A percentile compares a stretch with the other conserved stretches of the same genome.
phyloP scores from a whole-genome alignment of 2,329 filamentous ascomycete species.

The Annulohypoxylon truncatum region DNA sequence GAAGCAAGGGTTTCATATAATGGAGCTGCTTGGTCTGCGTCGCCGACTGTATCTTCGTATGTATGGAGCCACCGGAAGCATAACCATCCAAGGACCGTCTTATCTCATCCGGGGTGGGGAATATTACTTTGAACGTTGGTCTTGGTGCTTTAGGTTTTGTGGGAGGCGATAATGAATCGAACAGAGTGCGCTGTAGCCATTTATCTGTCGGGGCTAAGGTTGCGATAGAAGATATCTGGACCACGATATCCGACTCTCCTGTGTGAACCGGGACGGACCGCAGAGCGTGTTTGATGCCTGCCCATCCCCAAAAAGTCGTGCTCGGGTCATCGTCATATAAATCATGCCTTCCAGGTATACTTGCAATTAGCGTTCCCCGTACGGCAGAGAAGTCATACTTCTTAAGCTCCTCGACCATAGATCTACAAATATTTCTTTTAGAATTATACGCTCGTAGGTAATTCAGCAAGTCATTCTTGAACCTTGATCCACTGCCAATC shows the following conservation, averaged over 20 bases:
- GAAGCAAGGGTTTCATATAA: slow-evolving; percentile 76
- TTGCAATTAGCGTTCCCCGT: slow-evolving; percentile 79
- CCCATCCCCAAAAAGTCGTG: slow-evolving; percentile 81
- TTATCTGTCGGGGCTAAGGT: slow-evolving; percentile 76
- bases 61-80: slow-evolving; percentile 79
- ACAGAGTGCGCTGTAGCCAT: slow-evolving; percentile 77
- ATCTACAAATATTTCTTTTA: slow-evolving; percentile 62
- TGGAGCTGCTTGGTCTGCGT: slow-evolving; percentile 79
- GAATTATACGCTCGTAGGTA: slow-evolving; percentile 79
- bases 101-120: slow-evolving; percentile 84
- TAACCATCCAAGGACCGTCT: slow-evolving; percentile 83
- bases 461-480: slow-evolving; percentile 79
- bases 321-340: slow-evolving; percentile 57
- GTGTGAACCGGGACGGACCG: slow-evolving; percentile 60
- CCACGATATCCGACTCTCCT: slow-evolving; percentile 62
- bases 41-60: slow-evolving; percentile 78
- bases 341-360: slow-evolving; percentile 76
- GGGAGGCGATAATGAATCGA: slow-evolving; percentile 58
- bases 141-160: slow-evolving; percentile 38
- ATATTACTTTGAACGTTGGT: slow-evolving; percentile 77
- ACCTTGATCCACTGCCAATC: slow-evolving; percentile 73
- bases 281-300: slow-evolving; percentile 71
- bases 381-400: slow-evolving; percentile 77
- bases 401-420: slow-evolving; percentile 67
- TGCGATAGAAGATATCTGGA: slow-evolving; percentile 84